Evolutionary conservation across 1,284 basidiomycete genomes (phyloP).

Genomic region (Malassezia sp.): DNA sequence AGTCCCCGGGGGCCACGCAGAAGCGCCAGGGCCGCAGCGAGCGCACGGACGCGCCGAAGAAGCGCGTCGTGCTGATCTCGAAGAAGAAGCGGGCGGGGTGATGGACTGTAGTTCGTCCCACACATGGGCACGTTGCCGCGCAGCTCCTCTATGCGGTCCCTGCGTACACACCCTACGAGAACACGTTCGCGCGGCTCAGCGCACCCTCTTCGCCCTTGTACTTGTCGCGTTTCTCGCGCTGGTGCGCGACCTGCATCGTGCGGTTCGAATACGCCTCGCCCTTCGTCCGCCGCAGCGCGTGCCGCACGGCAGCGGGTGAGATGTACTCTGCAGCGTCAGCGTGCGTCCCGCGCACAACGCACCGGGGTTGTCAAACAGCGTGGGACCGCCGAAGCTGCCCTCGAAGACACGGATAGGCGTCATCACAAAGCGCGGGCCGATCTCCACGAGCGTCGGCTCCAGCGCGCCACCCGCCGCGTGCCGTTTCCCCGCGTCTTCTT

Average conservation of each 20-base stretch:
- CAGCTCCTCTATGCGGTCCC: no score
- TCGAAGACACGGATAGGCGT: constrained; percentile 98
- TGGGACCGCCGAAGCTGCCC: constrained; percentile 68
- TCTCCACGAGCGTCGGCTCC: constrained; percentile 49
- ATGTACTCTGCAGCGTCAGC: no score
- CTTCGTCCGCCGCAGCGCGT: constrained; percentile 59
- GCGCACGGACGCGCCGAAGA: constrained; percentile 11
- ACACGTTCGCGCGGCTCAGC: constrained; percentile 74
- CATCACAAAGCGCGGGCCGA: constrained; percentile 91
- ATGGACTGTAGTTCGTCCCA: neutral
- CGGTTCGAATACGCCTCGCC: constrained; percentile 69
- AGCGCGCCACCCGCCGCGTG: constrained; percentile 12
- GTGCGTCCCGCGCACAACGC: no score
- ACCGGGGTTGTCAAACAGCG: constrained; percentile 90
- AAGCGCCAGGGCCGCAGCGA: constrained; percentile 3
- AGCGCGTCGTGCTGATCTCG: constrained; percentile 15
- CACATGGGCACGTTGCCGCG: neutral
- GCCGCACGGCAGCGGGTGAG: constrained; percentile 70
- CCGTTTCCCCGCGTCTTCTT: constrained; percentile 47
- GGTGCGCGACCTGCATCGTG: constrained; percentile 65
- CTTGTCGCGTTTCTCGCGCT: constrained; percentile 57
- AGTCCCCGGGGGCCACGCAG: constrained; percentile 1
- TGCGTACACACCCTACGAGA: constrained; percentile 53
- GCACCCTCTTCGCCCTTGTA: constrained; percentile 64
- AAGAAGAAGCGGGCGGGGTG: constrained; percentile 14